A percentile compares a stretch with the other conserved stretches of the same genome.
Evolutionary conservation across 2,329 filamentous ascomycete genomes (phyloP).

Genomic region (Coleophoma crateriformis): DNA sequence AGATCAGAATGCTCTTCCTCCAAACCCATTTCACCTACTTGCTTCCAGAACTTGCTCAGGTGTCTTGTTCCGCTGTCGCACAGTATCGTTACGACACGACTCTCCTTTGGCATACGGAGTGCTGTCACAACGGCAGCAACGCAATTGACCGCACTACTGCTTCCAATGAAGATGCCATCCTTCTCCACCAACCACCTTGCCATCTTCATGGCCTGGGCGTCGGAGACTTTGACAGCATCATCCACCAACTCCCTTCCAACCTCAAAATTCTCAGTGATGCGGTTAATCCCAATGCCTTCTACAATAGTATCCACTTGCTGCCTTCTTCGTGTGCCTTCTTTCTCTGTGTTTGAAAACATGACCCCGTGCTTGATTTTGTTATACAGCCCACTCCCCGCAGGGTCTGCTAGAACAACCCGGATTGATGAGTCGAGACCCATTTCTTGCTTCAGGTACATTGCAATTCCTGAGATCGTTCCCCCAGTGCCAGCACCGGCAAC

Average conservation of each 20-base stretch:
- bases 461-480: conserved; percentile 85
- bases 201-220: conserved; percentile 87
- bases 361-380: conserved; percentile 91
- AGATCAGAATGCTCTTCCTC: conserved; percentile 52
- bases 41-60: conserved; percentile 80
- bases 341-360: conserved; percentile 88
- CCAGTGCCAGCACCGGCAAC: conserved; percentile 92
- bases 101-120: conserved; percentile 54
- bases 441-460: conserved; percentile 72
- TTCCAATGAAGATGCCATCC: conserved; percentile 91
- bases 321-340: conserved; percentile 81
- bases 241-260: conserved; percentile 80
- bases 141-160: conserved; percentile 96
- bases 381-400: conserved; percentile 87
- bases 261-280: conserved; percentile 90
- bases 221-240: conserved; percentile 82
- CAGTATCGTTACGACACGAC: conserved; percentile 71
- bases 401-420: conserved; percentile 81
- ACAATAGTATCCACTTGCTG: conserved; percentile 94
- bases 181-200: conserved; percentile 94
- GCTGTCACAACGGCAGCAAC: conserved; percentile 70
- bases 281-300: conserved; percentile 92
- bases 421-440: conserved; percentile 31
- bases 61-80: conserved; percentile 82
- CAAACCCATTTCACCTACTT: conserved; percentile 61